Conservation (phyloP, 257 asterid genomes). For the Nicotiana obtusifolia region DNA sequence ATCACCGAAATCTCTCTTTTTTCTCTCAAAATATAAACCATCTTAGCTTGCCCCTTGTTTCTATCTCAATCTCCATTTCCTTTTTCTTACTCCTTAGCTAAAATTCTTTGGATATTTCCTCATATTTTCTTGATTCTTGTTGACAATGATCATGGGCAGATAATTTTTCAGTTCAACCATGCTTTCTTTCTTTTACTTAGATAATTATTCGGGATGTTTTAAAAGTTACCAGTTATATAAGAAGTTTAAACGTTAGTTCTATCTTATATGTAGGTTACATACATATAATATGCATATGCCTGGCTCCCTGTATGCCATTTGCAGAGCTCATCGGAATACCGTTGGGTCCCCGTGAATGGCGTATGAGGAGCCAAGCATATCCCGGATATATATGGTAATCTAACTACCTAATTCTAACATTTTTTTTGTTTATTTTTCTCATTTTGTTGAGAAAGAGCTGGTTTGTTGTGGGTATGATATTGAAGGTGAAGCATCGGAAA, state of each 20-base stretch:
- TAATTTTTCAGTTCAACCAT: background rate
- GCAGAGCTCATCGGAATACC: conserved; percentile 65
- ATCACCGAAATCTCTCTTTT: too few species aligned
- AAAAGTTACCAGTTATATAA: too few species aligned
- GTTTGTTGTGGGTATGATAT: background rate
- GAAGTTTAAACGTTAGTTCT: background rate
- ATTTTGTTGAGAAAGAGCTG: background rate
- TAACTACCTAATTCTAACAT: background rate
- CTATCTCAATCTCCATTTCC: conserved; percentile 9
- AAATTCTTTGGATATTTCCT: background rate
- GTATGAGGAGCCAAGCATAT: conserved; percentile 99
- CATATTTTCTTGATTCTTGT: too few species aligned
- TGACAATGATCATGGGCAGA: too few species aligned
- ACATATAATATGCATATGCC: conserved; percentile 52
- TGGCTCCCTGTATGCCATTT: conserved; percentile 99
- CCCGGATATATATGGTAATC: background rate
- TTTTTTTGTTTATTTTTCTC: too few species aligned
- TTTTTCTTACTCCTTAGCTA: conserved; percentile 16
- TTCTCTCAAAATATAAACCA: too few species aligned
- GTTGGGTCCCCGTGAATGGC: conserved; percentile 91
- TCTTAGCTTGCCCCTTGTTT: too few species aligned
- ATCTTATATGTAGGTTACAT: too few species aligned
- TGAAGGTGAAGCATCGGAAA: background rate
- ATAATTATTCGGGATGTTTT: too few species aligned
- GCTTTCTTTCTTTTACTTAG: background rate